These are phyloP conservation scores for Backusella circina DNA, from an alignment of 192 early-diverging fungal genomes.

Conservation along the genomic window DNA sequence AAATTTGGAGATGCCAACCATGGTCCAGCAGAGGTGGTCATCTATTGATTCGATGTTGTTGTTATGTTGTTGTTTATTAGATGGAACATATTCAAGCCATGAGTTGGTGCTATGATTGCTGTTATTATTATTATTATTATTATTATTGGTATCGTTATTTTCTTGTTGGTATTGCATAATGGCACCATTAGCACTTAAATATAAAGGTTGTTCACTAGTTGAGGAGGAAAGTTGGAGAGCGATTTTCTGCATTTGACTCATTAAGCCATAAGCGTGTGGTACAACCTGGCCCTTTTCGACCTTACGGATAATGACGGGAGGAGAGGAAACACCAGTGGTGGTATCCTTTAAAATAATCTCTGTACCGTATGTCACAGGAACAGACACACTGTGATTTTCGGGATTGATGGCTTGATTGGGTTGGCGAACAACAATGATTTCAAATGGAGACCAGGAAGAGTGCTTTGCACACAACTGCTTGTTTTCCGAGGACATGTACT, in stretches of 20 bases:
- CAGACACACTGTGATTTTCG: constrained; percentile 7
- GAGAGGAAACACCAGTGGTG: constrained; percentile 58
- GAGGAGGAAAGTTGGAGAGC: constrained; percentile 52
- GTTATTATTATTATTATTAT: not conserved
- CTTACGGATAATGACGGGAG: constrained; percentile 71
- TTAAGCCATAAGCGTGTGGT: constrained; percentile 58
- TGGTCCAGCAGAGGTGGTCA: constrained; percentile 83
- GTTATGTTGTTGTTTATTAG: not conserved
- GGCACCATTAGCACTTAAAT: constrained; percentile 42
- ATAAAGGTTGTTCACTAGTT: constrained; percentile 23
- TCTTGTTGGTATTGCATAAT: constrained; percentile 7
- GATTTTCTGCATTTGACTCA: constrained; percentile 86
- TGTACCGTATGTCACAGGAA: constrained; percentile 67
- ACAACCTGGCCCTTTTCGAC: constrained; percentile 73
- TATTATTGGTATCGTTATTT: not conserved
- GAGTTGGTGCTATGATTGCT: constrained; percentile 9
- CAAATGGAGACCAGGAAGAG: constrained; percentile 60
- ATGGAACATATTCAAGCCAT: constrained; percentile 1
- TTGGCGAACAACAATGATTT: constrained; percentile 41
- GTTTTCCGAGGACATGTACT: constrained; percentile 69
- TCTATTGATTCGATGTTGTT: constrained; percentile 46
- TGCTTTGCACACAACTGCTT: constrained; percentile 58
- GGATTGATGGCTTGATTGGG: not conserved
- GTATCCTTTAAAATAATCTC: constrained; percentile 69
- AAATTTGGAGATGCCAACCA: constrained; percentile 72